Evolutionary conservation across 257 asterid genomes (phyloP).

Genomic region (Perilla frutescens): DNA sequence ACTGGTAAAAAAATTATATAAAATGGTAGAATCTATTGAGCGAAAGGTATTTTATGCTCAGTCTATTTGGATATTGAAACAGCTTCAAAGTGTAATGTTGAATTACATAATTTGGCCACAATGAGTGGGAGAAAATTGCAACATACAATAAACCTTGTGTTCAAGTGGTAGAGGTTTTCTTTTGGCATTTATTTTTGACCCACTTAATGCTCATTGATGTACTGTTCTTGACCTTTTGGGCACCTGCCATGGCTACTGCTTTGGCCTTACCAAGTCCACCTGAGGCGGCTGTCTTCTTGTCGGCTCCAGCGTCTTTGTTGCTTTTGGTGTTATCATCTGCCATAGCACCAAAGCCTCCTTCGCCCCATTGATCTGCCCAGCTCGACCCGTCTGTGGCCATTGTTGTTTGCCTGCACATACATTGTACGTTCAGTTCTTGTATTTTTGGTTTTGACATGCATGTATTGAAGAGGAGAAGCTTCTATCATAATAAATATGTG

Average conservation of each 20-base stretch:
- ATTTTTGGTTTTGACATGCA: neutral
- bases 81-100: neutral
- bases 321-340: conserved; percentile 44
- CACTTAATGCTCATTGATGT: conserved; percentile 68
- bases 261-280: conserved; percentile 70
- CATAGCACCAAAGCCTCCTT: conserved; percentile 86
- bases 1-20: neutral
- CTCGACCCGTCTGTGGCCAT: conserved; percentile 79
- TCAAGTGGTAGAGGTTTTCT: conserved; percentile 60
- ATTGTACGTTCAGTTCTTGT: neutral
- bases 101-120: conserved; percentile 19
- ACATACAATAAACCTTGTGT: conserved; percentile 23
- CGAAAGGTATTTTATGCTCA: too few species aligned
- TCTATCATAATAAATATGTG: neutral
- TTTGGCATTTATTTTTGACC: conserved; percentile 73
- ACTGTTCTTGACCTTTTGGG: conserved; percentile 68
- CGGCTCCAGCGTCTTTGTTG: conserved; percentile 43
- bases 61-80: neutral
- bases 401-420: conserved; percentile 13
- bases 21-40: neutral
- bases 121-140: neutral
- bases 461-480: conserved; percentile 1
- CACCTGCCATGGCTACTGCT: conserved; percentile 63
- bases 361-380: conserved; percentile 99
- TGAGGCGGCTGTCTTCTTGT: conserved; percentile 45